phyloP scores from a whole-genome alignment of 192 early-diverging fungal species.

The Podochytrium sp. region DNA sequence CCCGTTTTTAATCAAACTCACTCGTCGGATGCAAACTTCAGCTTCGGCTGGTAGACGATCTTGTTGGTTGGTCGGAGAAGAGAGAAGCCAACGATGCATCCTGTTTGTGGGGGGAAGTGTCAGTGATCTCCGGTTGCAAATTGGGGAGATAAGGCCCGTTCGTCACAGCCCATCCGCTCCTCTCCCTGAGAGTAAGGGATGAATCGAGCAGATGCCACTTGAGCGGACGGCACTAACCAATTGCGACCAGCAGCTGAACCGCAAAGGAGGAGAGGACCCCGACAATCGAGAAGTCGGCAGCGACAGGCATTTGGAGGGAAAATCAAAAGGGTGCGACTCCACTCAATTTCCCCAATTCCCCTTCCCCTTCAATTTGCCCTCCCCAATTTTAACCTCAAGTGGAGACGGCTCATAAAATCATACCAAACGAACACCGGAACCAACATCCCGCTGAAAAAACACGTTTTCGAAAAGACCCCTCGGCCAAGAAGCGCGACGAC shows the following conservation, averaged over 20 bases:
- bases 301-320: too few species aligned
- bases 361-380: too few species aligned
- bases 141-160: too few species aligned
- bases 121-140: too few species aligned
- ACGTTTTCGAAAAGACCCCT: neutral
- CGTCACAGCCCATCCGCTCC: too few species aligned
- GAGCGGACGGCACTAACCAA: too few species aligned
- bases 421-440: neutral
- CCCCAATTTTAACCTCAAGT: too few species aligned
- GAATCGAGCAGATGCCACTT: too few species aligned
- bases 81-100: slow-evolving; percentile 45
- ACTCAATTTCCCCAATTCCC: too few species aligned
- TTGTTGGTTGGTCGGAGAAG: slow-evolving; percentile 48
- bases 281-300: slow-evolving; percentile 14
- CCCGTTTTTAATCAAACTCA: slow-evolving; percentile 9
- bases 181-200: too few species aligned
- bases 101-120: slow-evolving; percentile 17
- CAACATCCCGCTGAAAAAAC: neutral
- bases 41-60: slow-evolving; percentile 48
- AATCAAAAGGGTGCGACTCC: too few species aligned
- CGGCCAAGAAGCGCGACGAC: neutral
- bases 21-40: slow-evolving; percentile 40
- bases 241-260: slow-evolving; percentile 28
- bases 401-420: neutral
- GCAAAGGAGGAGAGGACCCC: slow-evolving; percentile 26